These are phyloP conservation scores for Pseudogymnoascus sp. DNA, from an alignment of 2,329 filamentous ascomycete species.

Conservation along the genomic window DNA sequence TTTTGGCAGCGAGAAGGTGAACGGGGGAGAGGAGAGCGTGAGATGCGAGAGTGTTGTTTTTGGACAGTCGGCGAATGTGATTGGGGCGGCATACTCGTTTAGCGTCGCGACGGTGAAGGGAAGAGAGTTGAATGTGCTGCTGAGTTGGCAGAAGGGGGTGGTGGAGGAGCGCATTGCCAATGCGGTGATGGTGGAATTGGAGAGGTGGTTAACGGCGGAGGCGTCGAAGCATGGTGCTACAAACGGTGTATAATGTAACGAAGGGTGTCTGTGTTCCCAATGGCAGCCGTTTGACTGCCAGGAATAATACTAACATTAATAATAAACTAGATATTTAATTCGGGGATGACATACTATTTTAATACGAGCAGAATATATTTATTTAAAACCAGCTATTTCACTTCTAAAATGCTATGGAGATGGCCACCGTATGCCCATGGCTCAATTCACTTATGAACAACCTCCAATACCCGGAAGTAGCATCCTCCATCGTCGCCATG, in stretches of 20 bases:
- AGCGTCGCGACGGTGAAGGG: slow-evolving; percentile 41
- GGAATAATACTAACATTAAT: not conserved
- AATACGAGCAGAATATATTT: not conserved
- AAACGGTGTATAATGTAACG: not conserved
- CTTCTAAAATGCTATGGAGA: not conserved
- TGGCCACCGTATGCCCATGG: not conserved
- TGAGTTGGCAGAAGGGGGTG: slow-evolving; percentile 43
- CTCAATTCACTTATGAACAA: not conserved
- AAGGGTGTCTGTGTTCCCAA: not conserved
- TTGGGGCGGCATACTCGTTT: slow-evolving; percentile 37
- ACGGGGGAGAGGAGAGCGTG: slow-evolving; percentile 22
- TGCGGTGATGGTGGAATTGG: not conserved
- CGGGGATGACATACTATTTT: not conserved
- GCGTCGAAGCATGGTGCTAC: not conserved
- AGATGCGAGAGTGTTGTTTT: slow-evolving; percentile 41
- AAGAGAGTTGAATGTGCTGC: slow-evolving; percentile 34
- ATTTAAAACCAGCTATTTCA: not conserved
- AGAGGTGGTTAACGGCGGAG: slow-evolving; percentile 4
- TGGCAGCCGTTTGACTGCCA: not conserved
- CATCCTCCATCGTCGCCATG: not conserved
- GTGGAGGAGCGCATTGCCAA: slow-evolving; percentile 1
- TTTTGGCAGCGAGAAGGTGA: slow-evolving; percentile 23
- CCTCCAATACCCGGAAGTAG: not conserved
- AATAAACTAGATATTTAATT: not conserved
- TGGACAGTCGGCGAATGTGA: slow-evolving; percentile 40